Conservation (phyloP, 129 eudicot species). For the Oenanthe sinensis region DNA sequence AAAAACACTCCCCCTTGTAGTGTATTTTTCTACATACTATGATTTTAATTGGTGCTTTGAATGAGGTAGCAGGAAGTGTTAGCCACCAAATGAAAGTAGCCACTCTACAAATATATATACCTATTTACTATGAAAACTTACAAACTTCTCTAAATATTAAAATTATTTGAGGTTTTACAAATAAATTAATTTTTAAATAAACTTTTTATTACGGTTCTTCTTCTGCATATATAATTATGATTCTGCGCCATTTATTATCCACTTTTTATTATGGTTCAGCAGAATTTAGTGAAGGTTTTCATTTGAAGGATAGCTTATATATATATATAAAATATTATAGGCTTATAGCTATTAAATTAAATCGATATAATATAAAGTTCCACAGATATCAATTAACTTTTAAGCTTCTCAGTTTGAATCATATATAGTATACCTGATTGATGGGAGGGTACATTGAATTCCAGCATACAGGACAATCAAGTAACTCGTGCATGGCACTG, state of each 20-base stretch:
- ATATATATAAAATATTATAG: too few relatives aligned
- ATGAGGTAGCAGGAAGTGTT: not conserved
- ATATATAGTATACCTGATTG: conserved; percentile 25
- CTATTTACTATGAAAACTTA: too few relatives aligned
- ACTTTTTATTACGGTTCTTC: too few relatives aligned
- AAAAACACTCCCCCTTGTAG: not conserved
- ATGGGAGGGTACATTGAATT: conserved; percentile 41
- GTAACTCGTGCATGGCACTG: conserved; percentile 29
- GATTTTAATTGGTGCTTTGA: not conserved
- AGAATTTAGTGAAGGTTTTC: too few relatives aligned
- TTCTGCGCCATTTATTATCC: too few relatives aligned
- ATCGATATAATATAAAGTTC: not conserved
- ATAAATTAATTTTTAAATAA: too few relatives aligned
- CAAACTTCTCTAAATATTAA: too few relatives aligned
- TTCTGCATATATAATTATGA: too few relatives aligned
- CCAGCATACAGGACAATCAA: conserved; percentile 34
- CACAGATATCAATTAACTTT: not conserved
- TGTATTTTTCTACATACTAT: not conserved
- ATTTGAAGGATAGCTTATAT: too few relatives aligned
- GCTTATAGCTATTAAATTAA: not conserved
- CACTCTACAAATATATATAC: not conserved
- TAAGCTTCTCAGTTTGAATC: not conserved
- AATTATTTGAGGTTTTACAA: too few relatives aligned
- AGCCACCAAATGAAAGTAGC: not conserved
- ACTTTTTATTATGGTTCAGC: too few relatives aligned